Evolutionary conservation across 768 basidiomycete genomes (phyloP).

Genomic region (Sistotremastrum niveocremeum): DNA sequence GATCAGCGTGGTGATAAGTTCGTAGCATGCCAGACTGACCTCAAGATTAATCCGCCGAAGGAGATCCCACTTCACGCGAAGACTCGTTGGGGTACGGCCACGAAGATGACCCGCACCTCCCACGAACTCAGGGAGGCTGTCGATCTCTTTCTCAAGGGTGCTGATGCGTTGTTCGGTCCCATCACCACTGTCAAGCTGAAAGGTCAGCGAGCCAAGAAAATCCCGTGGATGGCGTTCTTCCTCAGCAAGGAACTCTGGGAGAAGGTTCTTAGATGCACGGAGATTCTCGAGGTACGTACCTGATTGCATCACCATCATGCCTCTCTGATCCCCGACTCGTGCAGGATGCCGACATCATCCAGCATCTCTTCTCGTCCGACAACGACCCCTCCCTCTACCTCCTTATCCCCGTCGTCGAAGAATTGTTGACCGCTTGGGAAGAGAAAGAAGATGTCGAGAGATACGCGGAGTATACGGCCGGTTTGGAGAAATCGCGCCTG

Average conservation of each 20-base stretch:
- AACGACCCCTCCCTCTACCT: conserved; percentile 13
- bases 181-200: conserved; percentile 15
- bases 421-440: conserved; percentile 17
- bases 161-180: conserved; percentile 17
- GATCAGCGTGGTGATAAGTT: too few relatives aligned
- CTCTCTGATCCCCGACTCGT: neutral
- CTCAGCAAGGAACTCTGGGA: conserved; percentile 13
- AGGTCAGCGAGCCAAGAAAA: conserved; percentile 12
- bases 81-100: too few relatives aligned
- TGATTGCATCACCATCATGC: conserved; percentile 2
- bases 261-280: conserved; percentile 3
- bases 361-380: conserved; percentile 17
- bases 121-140: too few relatives aligned
- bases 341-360: conserved; percentile 15
- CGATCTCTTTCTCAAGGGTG: conserved; percentile 10
- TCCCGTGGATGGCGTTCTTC: conserved; percentile 16
- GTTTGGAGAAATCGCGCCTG: conserved; percentile 9
- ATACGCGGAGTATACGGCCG: conserved; percentile 10
- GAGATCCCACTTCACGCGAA: too few relatives aligned
- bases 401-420: conserved; percentile 16
- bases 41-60: too few relatives aligned
- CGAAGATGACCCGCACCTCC: too few relatives aligned
- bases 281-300: conserved; percentile 10
- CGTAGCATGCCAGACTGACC: too few relatives aligned
- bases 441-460: conserved; percentile 5